These are phyloP conservation scores for Mucor indicus DNA, from an alignment of 371 early-diverging fungal genomes.

Conservation along the genomic window DNA sequence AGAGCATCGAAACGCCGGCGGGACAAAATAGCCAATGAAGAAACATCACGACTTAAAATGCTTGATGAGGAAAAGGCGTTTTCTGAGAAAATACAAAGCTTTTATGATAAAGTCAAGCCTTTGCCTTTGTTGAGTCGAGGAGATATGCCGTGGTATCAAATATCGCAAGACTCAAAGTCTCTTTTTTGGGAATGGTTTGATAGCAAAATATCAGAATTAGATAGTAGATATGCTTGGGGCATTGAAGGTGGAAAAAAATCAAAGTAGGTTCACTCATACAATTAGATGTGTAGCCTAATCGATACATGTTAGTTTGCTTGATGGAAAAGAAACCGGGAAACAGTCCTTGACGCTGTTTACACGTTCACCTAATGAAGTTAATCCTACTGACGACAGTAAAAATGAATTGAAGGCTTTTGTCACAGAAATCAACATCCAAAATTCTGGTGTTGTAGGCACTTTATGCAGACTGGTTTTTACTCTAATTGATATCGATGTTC, in stretches of 20 bases:
- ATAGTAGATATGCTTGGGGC: conserved; percentile 29
- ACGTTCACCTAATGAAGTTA: background rate
- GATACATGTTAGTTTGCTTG: too few species aligned
- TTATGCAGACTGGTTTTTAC: conserved; percentile 22
- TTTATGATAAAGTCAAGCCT: conserved; percentile 28
- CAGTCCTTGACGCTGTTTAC: too few species aligned
- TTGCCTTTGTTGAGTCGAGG: conserved; percentile 1
- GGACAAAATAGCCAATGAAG: conserved; percentile 57
- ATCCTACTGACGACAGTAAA: background rate
- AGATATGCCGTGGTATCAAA: conserved; percentile 11
- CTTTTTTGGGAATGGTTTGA: conserved; percentile 45
- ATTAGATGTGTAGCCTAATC: too few species aligned
- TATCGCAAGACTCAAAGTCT: background rate
- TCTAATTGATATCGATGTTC: conserved; percentile 14
- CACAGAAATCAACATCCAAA: too few species aligned
- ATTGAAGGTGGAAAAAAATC: conserved; percentile 12
- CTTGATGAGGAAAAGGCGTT: conserved; percentile 52
- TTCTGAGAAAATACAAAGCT: conserved; percentile 21
- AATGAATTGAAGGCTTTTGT: background rate
- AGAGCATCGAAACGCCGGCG: conserved; percentile 61
- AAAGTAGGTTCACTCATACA: conserved; percentile 11
- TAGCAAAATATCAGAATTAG: conserved; percentile 36
- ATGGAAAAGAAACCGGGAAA: too few species aligned
- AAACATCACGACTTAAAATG: conserved; percentile 49
- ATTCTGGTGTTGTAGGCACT: conserved; percentile 42